Conservation (phyloP, 2,329 filamentous ascomycete genomes). For the Fusarium illudens region DNA sequence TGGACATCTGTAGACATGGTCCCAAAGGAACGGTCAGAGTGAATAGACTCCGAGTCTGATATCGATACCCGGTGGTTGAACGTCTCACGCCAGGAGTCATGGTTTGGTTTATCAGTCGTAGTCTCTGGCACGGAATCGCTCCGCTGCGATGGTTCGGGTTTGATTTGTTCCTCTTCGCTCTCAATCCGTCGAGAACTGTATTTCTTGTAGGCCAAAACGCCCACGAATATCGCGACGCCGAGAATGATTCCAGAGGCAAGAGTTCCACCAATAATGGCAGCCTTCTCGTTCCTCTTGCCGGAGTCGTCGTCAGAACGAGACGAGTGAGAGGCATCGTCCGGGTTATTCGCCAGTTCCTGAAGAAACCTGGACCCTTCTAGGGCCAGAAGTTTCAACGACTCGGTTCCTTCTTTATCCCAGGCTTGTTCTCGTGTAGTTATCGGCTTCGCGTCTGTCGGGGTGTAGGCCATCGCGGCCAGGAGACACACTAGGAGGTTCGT, state of each 20-base stretch:
- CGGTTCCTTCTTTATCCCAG: constrained; percentile 4
- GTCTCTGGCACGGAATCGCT: not conserved
- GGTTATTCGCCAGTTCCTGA: not conserved
- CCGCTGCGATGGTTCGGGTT: not conserved
- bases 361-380: not conserved
- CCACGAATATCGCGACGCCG: constrained; percentile 27
- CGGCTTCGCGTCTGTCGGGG: constrained; percentile 16
- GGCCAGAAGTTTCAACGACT: constrained; percentile 1
- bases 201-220: constrained; percentile 24
- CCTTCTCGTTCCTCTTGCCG: constrained; percentile 5
- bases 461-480: not conserved
- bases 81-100: constrained; percentile 13
- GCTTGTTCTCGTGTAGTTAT: not conserved
- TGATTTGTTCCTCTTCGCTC: not conserved
- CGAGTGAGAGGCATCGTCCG: not conserved
- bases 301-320: not conserved
- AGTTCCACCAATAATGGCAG: constrained; percentile 32
- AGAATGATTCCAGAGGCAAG: constrained; percentile 30
- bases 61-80: constrained; percentile 26
- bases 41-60: constrained; percentile 14
- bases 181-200: not conserved
- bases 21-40: constrained; percentile 30
- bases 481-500: constrained; percentile 8
- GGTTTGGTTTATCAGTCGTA: not conserved
- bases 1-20: constrained; percentile 8